A percentile compares a stretch with the other conserved stretches of the same genome.
Evolutionary conservation across 179 eudicot species (phyloP).

Genomic region (Vitellaria paradoxa): DNA sequence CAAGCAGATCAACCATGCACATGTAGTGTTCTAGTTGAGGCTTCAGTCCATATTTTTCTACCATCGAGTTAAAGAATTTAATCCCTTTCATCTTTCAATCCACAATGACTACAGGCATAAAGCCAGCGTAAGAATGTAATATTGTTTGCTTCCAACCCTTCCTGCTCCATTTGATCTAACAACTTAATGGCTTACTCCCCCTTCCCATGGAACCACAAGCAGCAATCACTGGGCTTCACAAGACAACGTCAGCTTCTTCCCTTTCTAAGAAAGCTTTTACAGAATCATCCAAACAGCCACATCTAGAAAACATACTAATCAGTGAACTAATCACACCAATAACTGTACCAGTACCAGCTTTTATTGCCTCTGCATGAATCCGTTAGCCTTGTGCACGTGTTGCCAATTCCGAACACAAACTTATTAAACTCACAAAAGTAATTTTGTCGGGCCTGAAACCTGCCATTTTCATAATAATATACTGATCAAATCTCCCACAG

Average conservation of each 20-base stretch:
- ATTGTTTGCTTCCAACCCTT: slow-evolving; percentile 59
- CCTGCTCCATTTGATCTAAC: slow-evolving; percentile 48
- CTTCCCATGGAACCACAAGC: slow-evolving; percentile 90
- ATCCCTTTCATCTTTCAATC: slow-evolving; percentile 71
- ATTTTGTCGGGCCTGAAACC: slow-evolving; percentile 71
- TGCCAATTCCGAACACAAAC: slow-evolving; percentile 44
- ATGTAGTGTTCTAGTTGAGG: slow-evolving; percentile 76
- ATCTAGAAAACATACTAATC: slow-evolving; percentile 84
- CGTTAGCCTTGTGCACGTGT: slow-evolving; percentile 15
- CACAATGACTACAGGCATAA: slow-evolving; percentile 83
- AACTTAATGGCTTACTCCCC: slow-evolving; percentile 63
- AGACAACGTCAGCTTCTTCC: slow-evolving; percentile 49
- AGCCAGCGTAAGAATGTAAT: slow-evolving; percentile 77
- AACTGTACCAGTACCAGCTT: slow-evolving; percentile 42
- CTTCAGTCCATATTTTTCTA: slow-evolving; percentile 35
- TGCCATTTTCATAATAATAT: slow-evolving; percentile 52
- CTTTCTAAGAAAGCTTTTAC: slow-evolving; percentile 50
- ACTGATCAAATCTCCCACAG: slow-evolving; percentile 68
- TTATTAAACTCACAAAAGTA: slow-evolving; percentile 72
- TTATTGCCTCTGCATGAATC: slow-evolving; percentile 33
- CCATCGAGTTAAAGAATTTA: slow-evolving; percentile 58
- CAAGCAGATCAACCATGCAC: slow-evolving; percentile 80
- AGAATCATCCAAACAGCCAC: slow-evolving; percentile 81
- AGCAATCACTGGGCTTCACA: slow-evolving; percentile 79
- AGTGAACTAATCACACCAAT: slow-evolving; percentile 59